Evolutionary conservation across 768 basidiomycete genomes (phyloP).

Genomic region (Boletus tylopilopsis): DNA sequence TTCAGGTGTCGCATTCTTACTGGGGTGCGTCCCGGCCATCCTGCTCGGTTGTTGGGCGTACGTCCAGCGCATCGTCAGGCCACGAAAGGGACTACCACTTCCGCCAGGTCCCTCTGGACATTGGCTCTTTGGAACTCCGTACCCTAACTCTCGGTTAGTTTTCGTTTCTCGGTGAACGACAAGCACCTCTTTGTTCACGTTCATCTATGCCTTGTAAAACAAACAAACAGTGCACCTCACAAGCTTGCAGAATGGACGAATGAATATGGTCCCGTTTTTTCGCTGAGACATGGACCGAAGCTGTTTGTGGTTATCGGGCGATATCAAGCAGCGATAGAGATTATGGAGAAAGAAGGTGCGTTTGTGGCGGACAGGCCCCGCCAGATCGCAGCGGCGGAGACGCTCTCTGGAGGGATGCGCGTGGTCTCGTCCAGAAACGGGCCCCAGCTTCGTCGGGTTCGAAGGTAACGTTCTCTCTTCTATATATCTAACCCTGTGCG

Average conservation of each 20-base stretch:
- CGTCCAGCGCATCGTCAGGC: not conserved
- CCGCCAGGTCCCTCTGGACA: conserved; percentile 10
- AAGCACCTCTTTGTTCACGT: too few species aligned
- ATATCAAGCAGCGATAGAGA: conserved; percentile 9
- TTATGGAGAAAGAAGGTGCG: conserved; percentile 10
- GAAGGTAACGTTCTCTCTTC: not conserved
- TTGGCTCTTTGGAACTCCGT: conserved; percentile 7
- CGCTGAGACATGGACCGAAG: conserved; percentile 1
- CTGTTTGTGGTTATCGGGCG: conserved; percentile 5
- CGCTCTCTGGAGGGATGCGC: conserved; percentile 4
- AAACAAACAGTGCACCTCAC: not conserved
- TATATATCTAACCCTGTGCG: not conserved
- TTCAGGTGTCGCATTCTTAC: not conserved
- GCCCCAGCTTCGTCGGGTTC: not conserved
- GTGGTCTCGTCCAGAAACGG: conserved; percentile 2
- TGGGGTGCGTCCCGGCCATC: not conserved
- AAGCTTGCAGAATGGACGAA: conserved; percentile 7
- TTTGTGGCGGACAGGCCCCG: conserved; percentile 4
- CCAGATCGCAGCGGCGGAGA: conserved; percentile 4
- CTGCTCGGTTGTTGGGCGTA: not conserved
- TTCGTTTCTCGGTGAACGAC: not conserved
- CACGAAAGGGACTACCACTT: not conserved
- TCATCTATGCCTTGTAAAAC: too few species aligned
- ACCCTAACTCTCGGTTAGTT: conserved; percentile 5
- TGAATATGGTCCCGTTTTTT: conserved; percentile 4